Conservation (phyloP, 1,284 basidiomycete genomes). For the Microbotryomycetes sp. region DNA sequence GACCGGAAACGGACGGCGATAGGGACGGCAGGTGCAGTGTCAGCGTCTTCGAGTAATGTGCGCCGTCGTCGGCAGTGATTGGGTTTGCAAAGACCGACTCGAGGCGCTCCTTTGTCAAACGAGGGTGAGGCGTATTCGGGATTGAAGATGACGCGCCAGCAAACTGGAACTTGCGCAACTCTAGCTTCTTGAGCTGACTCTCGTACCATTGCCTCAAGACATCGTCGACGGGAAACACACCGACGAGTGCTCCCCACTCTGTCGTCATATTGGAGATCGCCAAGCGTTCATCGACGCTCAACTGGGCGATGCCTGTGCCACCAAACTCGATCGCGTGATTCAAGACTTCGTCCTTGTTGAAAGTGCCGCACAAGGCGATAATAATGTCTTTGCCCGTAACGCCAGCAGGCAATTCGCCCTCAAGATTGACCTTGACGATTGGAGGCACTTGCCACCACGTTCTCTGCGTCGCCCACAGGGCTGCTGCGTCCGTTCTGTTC, state of each 20-base stretch:
- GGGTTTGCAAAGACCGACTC: conserved; percentile 54
- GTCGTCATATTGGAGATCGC: conserved; percentile 99
- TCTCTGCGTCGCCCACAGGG: conserved; percentile 96
- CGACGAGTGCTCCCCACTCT: conserved; percentile 95
- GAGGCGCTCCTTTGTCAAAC: conserved; percentile 71
- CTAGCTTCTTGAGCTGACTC: conserved; percentile 62
- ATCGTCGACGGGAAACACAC: conserved; percentile 89
- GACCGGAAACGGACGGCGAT: conserved; percentile 90
- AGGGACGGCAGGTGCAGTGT: conserved; percentile 88
- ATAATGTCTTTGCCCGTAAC: conserved; percentile 99
- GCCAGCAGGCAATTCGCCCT: conserved; percentile 70
- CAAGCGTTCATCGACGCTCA: conserved; percentile 84
- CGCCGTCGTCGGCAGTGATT: conserved; percentile 66
- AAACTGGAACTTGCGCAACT: conserved; percentile 64
- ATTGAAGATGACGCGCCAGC: conserved; percentile 47
- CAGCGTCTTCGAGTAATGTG: conserved; percentile 80
- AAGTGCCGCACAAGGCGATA: conserved; percentile 90
- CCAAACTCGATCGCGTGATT: conserved; percentile 98
- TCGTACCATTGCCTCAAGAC: conserved; percentile 84
- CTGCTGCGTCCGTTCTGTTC: conserved; percentile 62
- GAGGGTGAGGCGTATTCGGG: conserved; percentile 64
- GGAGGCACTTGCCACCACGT: conserved; percentile 99
- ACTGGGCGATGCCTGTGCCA: conserved; percentile 74
- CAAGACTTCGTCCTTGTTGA: conserved; percentile 94
- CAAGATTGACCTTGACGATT: conserved; percentile 90